phyloP scores from a whole-genome alignment of 495 filamentous ascomycete species.

The Aeminium ludgeri region DNA sequence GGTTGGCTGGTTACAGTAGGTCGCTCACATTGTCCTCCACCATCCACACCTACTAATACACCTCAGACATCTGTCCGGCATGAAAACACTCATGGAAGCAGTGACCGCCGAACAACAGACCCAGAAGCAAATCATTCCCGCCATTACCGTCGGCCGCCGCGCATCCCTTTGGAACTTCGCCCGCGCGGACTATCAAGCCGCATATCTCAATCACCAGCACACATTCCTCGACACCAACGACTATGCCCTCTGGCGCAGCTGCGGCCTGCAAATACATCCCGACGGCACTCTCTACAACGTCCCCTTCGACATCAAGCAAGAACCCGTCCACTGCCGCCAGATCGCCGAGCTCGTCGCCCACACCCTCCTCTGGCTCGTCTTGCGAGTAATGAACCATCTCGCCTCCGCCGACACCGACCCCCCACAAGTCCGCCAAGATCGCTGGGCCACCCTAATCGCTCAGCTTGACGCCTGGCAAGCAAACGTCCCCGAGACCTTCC shows the following conservation, averaged over 20 bases:
- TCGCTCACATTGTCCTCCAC: too few relatives aligned
- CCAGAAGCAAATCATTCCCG: not conserved
- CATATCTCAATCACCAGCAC: conserved; percentile 37
- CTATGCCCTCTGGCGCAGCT: conserved; percentile 40
- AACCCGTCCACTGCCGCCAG: conserved; percentile 37
- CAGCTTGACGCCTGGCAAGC: conserved; percentile 42
- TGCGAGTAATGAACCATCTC: conserved; percentile 45
- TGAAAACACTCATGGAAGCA: conserved; percentile 10
- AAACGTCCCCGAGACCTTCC: conserved; percentile 40
- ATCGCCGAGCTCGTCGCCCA: conserved; percentile 38
- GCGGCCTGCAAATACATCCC: conserved; percentile 38
- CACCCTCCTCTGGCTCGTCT: conserved; percentile 44
- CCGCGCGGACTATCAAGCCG: conserved; percentile 43
- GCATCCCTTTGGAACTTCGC: conserved; percentile 54
- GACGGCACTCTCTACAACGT: conserved; percentile 32
- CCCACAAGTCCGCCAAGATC: conserved; percentile 32
- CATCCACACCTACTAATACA: not conserved
- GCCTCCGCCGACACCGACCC: conserved; percentile 29
- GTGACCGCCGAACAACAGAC: conserved; percentile 1
- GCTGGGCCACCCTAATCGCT: conserved; percentile 38
- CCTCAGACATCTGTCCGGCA: conserved; percentile 9
- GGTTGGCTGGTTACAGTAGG: conserved; percentile 10
- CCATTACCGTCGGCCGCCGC: conserved; percentile 26
- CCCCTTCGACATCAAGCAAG: conserved; percentile 31
- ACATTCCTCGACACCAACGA: conserved; percentile 47